Conservation (phyloP, 108 stramenopile genomes). For the Asterionellopsis glacialis region DNA sequence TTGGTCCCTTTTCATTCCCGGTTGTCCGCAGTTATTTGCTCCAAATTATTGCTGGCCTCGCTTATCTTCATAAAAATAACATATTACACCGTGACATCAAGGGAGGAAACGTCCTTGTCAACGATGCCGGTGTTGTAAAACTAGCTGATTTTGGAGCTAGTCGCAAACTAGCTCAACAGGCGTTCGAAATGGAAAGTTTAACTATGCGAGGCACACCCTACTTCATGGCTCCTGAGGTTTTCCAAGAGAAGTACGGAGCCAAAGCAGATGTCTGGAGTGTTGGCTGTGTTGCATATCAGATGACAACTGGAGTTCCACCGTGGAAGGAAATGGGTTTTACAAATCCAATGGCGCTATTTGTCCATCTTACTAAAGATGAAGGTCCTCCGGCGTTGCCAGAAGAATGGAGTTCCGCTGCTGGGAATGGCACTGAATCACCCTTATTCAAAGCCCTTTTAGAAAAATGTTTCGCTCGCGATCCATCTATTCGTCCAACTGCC, state of each 20-base stretch:
- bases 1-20: slow-evolving; percentile 79
- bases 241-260: slow-evolving; percentile 80
- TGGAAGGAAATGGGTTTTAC: slow-evolving; percentile 90
- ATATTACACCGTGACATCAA: slow-evolving; percentile 96
- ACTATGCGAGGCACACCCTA: slow-evolving; percentile 90
- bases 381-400: slow-evolving; percentile 46
- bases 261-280: slow-evolving; percentile 90
- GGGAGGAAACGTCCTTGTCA: slow-evolving; percentile 94
- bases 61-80: slow-evolving; percentile 82
- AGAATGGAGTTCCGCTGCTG: neutral
- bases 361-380: slow-evolving; percentile 55
- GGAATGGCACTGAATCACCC: neutral
- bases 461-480: slow-evolving; percentile 71
- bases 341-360: slow-evolving; percentile 87
- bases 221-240: slow-evolving; percentile 94
- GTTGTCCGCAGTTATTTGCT: slow-evolving; percentile 75
- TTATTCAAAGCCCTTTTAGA: slow-evolving; percentile 31
- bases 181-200: slow-evolving; percentile 65
- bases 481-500: slow-evolving; percentile 55
- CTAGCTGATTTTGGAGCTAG: slow-evolving; percentile 93
- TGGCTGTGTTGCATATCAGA: slow-evolving; percentile 87
- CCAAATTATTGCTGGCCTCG: slow-evolving; percentile 89
- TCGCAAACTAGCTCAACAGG: slow-evolving; percentile 43
- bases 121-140: slow-evolving; percentile 88
- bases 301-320: slow-evolving; percentile 82